Percentiles rank a stretch among this genome's conserved stretches.
phyloP scores from a whole-genome alignment of 495 filamentous ascomycete species.

The Xylaria castorea region DNA sequence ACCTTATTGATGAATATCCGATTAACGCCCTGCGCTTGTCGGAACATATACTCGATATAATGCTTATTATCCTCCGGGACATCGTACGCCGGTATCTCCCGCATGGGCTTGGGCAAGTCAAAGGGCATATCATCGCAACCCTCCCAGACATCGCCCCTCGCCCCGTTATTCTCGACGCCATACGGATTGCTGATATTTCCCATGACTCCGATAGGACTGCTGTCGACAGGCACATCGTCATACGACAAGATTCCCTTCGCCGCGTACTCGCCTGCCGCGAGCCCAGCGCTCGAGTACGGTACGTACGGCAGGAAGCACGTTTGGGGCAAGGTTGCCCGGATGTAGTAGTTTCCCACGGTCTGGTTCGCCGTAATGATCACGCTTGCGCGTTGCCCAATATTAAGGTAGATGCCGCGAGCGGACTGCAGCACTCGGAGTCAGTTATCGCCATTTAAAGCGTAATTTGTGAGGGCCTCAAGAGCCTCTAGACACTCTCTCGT shows the following conservation, averaged over 20 bases:
- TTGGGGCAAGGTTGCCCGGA: conserved; percentile 37
- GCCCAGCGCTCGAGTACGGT: conserved; percentile 37
- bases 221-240: conserved; percentile 13
- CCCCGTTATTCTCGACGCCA: conserved; percentile 38
- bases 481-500: background rate
- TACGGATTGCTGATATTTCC: conserved; percentile 42
- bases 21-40: conserved; percentile 43
- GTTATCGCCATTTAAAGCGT: background rate
- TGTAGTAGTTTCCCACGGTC: conserved; percentile 36
- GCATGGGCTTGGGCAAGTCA: conserved; percentile 42
- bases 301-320: conserved; percentile 43
- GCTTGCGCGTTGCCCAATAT: conserved; percentile 40
- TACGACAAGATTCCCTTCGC: conserved; percentile 38
- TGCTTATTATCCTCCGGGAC: conserved; percentile 39
- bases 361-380: conserved; percentile 41
- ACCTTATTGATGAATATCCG: conserved; percentile 47
- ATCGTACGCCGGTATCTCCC: conserved; percentile 33
- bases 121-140: conserved; percentile 46
- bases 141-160: conserved; percentile 42
- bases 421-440: background rate
- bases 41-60: conserved; percentile 43
- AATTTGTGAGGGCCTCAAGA: background rate
- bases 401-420: conserved; percentile 39
- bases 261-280: conserved; percentile 33
- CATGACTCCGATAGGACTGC: conserved; percentile 31